A percentile compares a stretch with the other conserved stretches of the same genome.
Evolutionary conservation across 305 asterid genomes (phyloP).

Genomic region (Fraxinus sp.): DNA sequence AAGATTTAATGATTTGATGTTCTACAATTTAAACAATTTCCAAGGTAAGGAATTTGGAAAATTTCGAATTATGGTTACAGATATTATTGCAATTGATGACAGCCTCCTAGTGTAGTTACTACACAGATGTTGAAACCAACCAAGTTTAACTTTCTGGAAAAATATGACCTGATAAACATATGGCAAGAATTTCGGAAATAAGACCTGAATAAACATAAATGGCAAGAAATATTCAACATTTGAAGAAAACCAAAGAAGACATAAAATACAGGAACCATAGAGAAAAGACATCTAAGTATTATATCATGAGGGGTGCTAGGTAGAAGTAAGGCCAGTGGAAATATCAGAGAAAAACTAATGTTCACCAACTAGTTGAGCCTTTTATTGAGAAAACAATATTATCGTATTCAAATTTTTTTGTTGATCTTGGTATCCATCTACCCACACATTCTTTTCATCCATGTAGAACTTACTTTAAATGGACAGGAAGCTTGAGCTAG

Average conservation of each 20-base stretch:
- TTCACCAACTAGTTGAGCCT: background rate
- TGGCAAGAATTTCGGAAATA: background rate
- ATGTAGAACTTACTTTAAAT: background rate
- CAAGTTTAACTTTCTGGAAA: slow-evolving; percentile 1
- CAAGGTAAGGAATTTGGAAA: slow-evolving; percentile 29
- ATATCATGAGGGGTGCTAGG: background rate
- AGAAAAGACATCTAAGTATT: background rate
- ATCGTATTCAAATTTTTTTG: background rate
- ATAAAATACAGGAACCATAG: background rate
- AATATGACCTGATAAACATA: background rate
- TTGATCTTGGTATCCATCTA: background rate
- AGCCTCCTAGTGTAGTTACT: background rate
- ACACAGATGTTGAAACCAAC: background rate
- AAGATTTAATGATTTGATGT: slow-evolving; percentile 66
- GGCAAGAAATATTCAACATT: slow-evolving; percentile 3
- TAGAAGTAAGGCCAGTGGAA: background rate
- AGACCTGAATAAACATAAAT: background rate
- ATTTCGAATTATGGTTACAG: slow-evolving; percentile 10
- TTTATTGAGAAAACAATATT: background rate
- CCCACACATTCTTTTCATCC: background rate
- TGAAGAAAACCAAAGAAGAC: slow-evolving; percentile 2
- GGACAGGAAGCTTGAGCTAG: background rate
- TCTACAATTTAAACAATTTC: slow-evolving; percentile 42
- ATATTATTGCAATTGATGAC: background rate
- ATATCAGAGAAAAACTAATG: slow-evolving; percentile 5